Percentiles rank a stretch among this genome's conserved stretches.
phyloP scores from a whole-genome alignment of 192 early-diverging fungal species.

The Neocallimastix lanati region DNA sequence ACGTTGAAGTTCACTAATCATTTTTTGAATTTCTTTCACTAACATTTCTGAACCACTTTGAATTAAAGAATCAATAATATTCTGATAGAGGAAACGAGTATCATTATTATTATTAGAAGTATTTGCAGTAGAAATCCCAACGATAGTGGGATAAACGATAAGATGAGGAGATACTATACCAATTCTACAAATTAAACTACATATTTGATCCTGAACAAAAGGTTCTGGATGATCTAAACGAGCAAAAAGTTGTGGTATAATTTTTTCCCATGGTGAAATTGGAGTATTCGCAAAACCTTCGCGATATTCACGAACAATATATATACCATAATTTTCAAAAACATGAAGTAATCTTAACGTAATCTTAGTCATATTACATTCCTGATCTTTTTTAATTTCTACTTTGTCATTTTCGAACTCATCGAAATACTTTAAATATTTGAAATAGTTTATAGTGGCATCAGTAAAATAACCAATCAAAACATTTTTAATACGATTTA shows the following conservation, averaged over 20 bases:
- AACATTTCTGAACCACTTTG: constrained; percentile 12
- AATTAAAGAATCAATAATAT: background rate
- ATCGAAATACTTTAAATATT: background rate
- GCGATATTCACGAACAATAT: constrained; percentile 20
- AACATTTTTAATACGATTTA: constrained; percentile 1
- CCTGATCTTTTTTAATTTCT: constrained; percentile 7
- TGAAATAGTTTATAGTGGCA: constrained; percentile 3
- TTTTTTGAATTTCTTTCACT: constrained; percentile 27
- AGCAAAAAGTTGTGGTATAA: constrained; percentile 61
- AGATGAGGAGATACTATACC: constrained; percentile 35
- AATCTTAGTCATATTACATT: constrained; percentile 26
- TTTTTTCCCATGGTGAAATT: constrained; percentile 32
- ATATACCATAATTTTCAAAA: constrained; percentile 36
- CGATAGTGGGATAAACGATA: constrained; percentile 38
- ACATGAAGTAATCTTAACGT: constrained; percentile 42
- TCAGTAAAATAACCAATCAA: background rate
- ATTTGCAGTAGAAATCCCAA: constrained; percentile 21
- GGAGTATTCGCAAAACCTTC: constrained; percentile 15
- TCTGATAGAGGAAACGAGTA: background rate
- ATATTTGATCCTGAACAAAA: constrained; percentile 27
- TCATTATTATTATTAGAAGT: background rate
- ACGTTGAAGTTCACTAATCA: constrained; percentile 43
- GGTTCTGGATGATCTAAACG: constrained; percentile 42
- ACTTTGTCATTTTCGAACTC: constrained; percentile 5
- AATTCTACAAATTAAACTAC: constrained; percentile 37